Conservation (phyloP, 805 yeast species). For the Wickerhamiella vanderwaltii region DNA sequence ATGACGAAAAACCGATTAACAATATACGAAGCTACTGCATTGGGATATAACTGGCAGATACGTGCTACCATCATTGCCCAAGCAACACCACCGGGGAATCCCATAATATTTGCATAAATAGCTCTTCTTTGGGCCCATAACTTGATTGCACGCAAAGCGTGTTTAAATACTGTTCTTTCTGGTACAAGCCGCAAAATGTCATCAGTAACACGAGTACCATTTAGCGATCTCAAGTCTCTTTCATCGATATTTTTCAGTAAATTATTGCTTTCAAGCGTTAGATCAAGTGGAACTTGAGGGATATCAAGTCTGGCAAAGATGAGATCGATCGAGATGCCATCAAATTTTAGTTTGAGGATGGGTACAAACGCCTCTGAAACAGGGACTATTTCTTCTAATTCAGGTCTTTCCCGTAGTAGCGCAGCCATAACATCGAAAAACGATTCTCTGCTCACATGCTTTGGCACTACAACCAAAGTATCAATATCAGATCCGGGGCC, state of each 20-base stretch:
- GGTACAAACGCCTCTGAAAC: constrained; percentile 99
- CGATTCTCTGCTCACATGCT: constrained; percentile 82
- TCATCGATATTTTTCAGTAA: constrained; percentile 80
- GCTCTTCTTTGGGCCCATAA: constrained; percentile 96
- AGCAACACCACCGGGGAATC: constrained; percentile 99
- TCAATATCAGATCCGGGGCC: constrained; percentile 99
- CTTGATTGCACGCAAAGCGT: constrained; percentile 83
- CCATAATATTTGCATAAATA: constrained; percentile 85
- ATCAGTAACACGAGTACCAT: constrained; percentile 96
- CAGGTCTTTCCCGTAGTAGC: constrained; percentile 58
- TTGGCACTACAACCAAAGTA: constrained; percentile 92
- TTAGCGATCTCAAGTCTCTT: constrained; percentile 74
- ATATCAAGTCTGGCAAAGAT: constrained; percentile 73
- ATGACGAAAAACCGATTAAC: constrained; percentile 83
- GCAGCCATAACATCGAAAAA: constrained; percentile 73
- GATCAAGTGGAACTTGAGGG: constrained; percentile 64
- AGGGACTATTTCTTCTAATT: constrained; percentile 78
- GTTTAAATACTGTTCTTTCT: constrained; percentile 81
- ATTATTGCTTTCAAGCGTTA: constrained; percentile 75
- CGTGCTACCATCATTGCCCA: constrained; percentile 99
- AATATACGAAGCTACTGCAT: constrained; percentile 85
- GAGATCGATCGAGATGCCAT: constrained; percentile 87
- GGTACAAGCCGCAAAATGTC: constrained; percentile 85
- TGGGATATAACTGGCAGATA: constrained; percentile 91
- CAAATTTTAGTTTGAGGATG: constrained; percentile 75